phyloP scores from a whole-genome alignment of 768 basidiomycete genomes.

The Rhodotorula graminis region DNA sequence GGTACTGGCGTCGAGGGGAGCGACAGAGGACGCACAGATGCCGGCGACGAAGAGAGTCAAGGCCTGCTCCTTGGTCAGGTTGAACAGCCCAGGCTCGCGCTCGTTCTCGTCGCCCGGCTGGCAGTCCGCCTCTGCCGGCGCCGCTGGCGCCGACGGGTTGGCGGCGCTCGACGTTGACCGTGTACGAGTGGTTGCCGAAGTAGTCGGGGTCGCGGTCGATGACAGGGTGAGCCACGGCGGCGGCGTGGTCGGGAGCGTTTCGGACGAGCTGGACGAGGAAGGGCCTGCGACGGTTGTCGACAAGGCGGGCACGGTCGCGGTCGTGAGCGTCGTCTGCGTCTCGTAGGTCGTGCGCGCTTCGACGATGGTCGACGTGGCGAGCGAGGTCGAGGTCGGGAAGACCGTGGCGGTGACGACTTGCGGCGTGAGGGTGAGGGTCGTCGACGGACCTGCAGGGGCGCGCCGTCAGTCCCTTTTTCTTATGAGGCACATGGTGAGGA shows the following conservation, averaged over 20 bases:
- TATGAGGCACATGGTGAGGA: too few relatives aligned
- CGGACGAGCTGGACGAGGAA: not conserved
- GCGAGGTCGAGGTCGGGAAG: not conserved
- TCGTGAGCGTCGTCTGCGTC: not conserved
- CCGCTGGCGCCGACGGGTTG: not conserved
- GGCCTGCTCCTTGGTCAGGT: constrained; percentile 1
- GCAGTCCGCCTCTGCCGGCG: not conserved
- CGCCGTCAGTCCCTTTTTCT: too few relatives aligned
- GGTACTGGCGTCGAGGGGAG: not conserved
- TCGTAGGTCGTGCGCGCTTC: not conserved
- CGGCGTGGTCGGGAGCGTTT: constrained; percentile 6
- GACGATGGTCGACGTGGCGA: not conserved
- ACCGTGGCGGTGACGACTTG: not conserved
- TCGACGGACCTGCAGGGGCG: not conserved
- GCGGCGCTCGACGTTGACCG: not conserved
- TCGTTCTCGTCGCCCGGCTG: not conserved
- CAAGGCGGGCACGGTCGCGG: not conserved
- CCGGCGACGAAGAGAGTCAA: constrained; percentile 4
- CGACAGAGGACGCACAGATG: not conserved
- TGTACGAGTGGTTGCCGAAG: not conserved
- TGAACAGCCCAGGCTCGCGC: not conserved
- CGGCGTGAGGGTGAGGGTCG: constrained; percentile 10
- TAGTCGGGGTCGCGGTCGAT: not conserved
- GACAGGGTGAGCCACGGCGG: not conserved
- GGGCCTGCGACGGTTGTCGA: not conserved